These are phyloP conservation scores for bread wheat (Triticum aestivum) DNA, from an alignment of 176 grass and related monocot genomes.

Conservation along the genomic window IWGSC_CS_RefSeq_v2.1 NC_057805.1:84680233-84680732, in stretches of 20 bases:
- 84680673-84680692: background rate
- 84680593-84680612: background rate
- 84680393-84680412: constrained; percentile 25
- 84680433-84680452: constrained; percentile 53
- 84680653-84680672: background rate
- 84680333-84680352: background rate
- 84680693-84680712: background rate
- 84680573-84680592: background rate
- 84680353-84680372: background rate
- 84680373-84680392: background rate
- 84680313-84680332: constrained; percentile 14
- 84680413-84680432: constrained; percentile 52
- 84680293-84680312: background rate
- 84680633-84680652: no score
- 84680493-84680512: constrained; percentile 54
- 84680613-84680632: background rate
- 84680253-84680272: background rate
- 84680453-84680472: constrained; percentile 48
- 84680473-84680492: constrained; percentile 51
- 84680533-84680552: constrained; percentile 37
- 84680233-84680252: background rate
- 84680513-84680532: constrained; percentile 39
- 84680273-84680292: background rate
- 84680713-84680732: no score
- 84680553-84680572: constrained; percentile 40